phyloP scores from a whole-genome alignment of 768 basidiomycete species.

The Tephrocybe sp. region DNA sequence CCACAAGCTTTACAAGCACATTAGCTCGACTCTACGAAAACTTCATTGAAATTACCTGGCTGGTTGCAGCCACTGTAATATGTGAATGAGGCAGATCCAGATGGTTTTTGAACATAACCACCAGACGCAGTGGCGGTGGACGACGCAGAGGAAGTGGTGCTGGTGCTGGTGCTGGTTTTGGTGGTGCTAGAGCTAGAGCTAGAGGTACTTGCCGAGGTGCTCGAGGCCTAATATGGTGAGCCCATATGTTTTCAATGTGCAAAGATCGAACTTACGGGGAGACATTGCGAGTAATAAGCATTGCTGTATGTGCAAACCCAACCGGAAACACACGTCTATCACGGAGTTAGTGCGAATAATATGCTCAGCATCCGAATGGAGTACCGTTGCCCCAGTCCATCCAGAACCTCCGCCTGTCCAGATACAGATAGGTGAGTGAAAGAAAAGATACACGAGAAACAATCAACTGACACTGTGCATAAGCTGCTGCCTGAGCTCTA shows the following conservation, averaged over 20 bases:
- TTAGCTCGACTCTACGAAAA: not conserved
- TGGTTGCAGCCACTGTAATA: slow-evolving; percentile 46
- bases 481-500: slow-evolving; percentile 25
- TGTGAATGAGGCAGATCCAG: slow-evolving; percentile 55
- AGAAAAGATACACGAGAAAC: not conserved
- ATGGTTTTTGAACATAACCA: slow-evolving; percentile 52
- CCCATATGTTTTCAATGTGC: no score
- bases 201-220: no score
- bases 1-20: slow-evolving; percentile 45
- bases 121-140: slow-evolving; percentile 21
- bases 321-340: slow-evolving; percentile 37
- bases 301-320: slow-evolving; percentile 34
- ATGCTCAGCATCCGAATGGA: not conserved
- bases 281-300: slow-evolving; percentile 43
- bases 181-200: no score
- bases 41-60: slow-evolving; percentile 33
- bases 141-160: no score
- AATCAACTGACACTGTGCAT: slow-evolving; percentile 31
- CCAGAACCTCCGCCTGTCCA: slow-evolving; percentile 22
- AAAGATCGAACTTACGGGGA: slow-evolving; percentile 22
- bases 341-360: not conserved
- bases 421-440: not conserved
- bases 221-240: no score
- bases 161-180: no score
- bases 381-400: slow-evolving; percentile 30